Evolutionary conservation across 2,329 filamentous ascomycete genomes (phyloP).

Genomic region (Trichoderma atroviride): DNA sequence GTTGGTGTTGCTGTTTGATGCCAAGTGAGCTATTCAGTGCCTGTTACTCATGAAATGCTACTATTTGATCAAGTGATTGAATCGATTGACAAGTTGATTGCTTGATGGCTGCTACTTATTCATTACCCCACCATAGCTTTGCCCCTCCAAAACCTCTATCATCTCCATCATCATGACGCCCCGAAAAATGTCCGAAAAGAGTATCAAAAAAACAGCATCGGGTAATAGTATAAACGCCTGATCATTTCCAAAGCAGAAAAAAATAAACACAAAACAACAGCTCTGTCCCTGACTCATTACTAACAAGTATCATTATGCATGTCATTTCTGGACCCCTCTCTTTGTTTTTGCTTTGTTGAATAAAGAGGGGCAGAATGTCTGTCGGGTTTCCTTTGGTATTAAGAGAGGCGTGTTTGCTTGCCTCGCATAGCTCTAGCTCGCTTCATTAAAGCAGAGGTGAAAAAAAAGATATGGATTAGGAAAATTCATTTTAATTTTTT

Average conservation of each 20-base stretch:
- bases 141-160: constrained; percentile 4
- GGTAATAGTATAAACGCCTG: constrained; percentile 24
- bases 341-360: neutral
- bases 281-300: neutral
- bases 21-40: neutral
- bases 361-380: neutral
- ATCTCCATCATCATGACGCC: constrained; percentile 21
- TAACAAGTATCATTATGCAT: neutral
- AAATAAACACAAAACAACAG: neutral
- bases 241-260: neutral
- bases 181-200: constrained; percentile 25
- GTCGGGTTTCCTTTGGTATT: neutral
- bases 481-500: neutral
- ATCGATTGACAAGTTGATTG: neutral
- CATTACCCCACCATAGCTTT: constrained; percentile 14
- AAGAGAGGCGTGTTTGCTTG: neutral
- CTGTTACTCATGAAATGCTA: neutral
- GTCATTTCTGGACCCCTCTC: neutral
- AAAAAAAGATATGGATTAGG: neutral
- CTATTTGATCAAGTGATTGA: neutral
- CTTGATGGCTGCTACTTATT: neutral
- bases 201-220: neutral
- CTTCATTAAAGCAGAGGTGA: neutral
- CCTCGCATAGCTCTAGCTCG: neutral
- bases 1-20: neutral